Evolutionary conservation across 495 filamentous ascomycete genomes (phyloP), one percentile per base, ranked within the genome.

Genomic region (Tetracladium setigerum): DNA sequence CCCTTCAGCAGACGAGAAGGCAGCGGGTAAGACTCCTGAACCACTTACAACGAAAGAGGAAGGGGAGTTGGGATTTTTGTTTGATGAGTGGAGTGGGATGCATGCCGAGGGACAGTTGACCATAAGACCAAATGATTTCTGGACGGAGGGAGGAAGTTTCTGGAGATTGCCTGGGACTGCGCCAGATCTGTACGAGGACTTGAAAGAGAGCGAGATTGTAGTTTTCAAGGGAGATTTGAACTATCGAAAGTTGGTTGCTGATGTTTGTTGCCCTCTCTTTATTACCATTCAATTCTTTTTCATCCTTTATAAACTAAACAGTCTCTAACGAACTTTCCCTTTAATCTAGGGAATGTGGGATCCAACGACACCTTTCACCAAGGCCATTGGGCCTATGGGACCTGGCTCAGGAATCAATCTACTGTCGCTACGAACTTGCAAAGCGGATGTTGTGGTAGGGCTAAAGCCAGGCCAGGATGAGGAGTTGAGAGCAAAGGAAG

Each of bases 211-310:
- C 50, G 89, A 95, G 62, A 69, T 97, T n/a, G 87, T 95, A 1
- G 77, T 97, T 17, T 95, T 95, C 70, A 98, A 98, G 70, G 92
- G 92, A 7, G 92, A 98, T 67, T 60, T 97, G 55, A 97, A 98
- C 58, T 97, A 97, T 57, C 71, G 92, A 30, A 98, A 98, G 60
- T 60, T 98, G 46, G 85, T 82, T 18, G 87, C 76, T 19, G 94
- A 98, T 67, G 89, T 89, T 68, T 75, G 82, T 68, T 34, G 9
- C 18, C 17, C 17, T 13, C 37, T 32, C 44, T 41, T 27, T 27
- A n/a, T 34, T 30, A 31, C 14, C 3, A 22, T 41, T 14, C 30
- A 27, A 27, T 27, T 7, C 7, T 27, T 3, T 27, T 27, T 3
- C 22, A 27, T 7, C 7, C 3, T 27, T 15, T 38, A n/a, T n/a